Evolutionary conservation across 148 eudicot genomes (phyloP), one percentile per base, ranked within the genome.

Genomic region (Simmondsia chinensis): DNA sequence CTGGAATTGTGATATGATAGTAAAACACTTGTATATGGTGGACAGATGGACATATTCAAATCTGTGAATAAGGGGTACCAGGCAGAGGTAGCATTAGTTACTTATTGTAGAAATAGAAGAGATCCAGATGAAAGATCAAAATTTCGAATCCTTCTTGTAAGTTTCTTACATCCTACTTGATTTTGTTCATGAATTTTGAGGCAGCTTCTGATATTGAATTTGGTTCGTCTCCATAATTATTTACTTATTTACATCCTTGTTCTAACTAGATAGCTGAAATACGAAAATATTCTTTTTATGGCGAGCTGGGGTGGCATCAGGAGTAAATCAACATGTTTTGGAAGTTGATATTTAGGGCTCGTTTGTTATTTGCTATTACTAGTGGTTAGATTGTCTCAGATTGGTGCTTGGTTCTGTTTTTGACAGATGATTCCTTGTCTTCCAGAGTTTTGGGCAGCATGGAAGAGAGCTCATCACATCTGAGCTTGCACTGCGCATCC

Each of bases 361-460:
- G n/a, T 27, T 37, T 50, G 23, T 37, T 49, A 20, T 49, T 48
- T 47, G 46, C 7, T 17, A 60, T 17, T 38, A 26, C 32, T 51
- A 59, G 74, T 60, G 57, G 65, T 63, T 53, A 50, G 73, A 62
- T 49, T 58, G 63, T 80, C 79, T 83, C 91, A 83, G 69, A 73
- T 74, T 68, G 71, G 81, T 82, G 63, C 79, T 80, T 77, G 71
- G 79, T 82, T 82, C 78, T 85, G 74, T 82, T 82, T 68, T 82
- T 85, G 97, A 91, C 97, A 91, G 97, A 91, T 76, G 75, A 74
- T 85, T 91, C 68, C 94, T 91, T 91, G 97, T 91, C 69, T 91
- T 91, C 95, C 97, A 91, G 97, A 91, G 85, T 91, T 91, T 91
- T 70, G 97, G 97, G 46, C 97, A 91, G 82, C 97, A 91, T 56